Conservation (phyloP, 331 rosid genomes). For the Acacia pycnantha region DNA sequence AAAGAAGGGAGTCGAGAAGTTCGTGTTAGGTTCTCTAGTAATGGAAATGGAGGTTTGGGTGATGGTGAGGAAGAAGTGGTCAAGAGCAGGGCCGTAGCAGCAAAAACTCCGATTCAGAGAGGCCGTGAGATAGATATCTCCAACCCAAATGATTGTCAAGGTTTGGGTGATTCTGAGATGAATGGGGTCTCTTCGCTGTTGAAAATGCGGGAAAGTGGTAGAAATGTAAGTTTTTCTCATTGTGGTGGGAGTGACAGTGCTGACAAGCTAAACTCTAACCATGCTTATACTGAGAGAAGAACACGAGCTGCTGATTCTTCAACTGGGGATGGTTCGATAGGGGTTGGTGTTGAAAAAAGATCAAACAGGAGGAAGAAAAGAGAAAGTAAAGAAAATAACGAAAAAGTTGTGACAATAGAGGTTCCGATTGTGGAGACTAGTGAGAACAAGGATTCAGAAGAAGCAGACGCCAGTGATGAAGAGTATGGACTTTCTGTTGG, state of each 20-base stretch:
- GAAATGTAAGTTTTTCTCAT: neutral
- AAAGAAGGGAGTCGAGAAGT: slow-evolving; percentile 26
- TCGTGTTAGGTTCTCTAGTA: slow-evolving; percentile 28
- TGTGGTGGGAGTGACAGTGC: slow-evolving; percentile 12
- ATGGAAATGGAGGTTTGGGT: slow-evolving; percentile 29
- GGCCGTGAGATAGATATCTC: slow-evolving; percentile 16
- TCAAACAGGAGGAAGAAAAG: neutral
- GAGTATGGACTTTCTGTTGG: slow-evolving; percentile 49
- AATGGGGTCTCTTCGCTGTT: slow-evolving; percentile 40
- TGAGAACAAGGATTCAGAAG: slow-evolving; percentile 38
- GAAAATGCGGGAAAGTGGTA: slow-evolving; percentile 36
- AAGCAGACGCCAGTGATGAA: slow-evolving; percentile 35
- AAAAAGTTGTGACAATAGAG: slow-evolving; percentile 29
- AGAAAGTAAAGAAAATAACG: slow-evolving; percentile 22
- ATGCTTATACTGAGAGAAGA: slow-evolving; percentile 17
- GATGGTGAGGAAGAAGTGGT: slow-evolving; percentile 34
- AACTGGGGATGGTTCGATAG: neutral
- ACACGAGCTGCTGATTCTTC: slow-evolving; percentile 8
- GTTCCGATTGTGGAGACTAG: slow-evolving; percentile 42
- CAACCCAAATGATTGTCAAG: slow-evolving; percentile 25
- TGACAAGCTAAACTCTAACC: slow-evolving; percentile 28
- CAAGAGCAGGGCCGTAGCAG: slow-evolving; percentile 36
- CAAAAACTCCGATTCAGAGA: slow-evolving; percentile 18
- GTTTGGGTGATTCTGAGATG: slow-evolving; percentile 42
- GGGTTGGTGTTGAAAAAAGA: neutral